Percentiles rank a stretch among this genome's conserved stretches.
These are phyloP conservation scores for Periconia sp. DNA, from an alignment of 2,329 filamentous ascomycete species.

Conservation along the genomic window DNA sequence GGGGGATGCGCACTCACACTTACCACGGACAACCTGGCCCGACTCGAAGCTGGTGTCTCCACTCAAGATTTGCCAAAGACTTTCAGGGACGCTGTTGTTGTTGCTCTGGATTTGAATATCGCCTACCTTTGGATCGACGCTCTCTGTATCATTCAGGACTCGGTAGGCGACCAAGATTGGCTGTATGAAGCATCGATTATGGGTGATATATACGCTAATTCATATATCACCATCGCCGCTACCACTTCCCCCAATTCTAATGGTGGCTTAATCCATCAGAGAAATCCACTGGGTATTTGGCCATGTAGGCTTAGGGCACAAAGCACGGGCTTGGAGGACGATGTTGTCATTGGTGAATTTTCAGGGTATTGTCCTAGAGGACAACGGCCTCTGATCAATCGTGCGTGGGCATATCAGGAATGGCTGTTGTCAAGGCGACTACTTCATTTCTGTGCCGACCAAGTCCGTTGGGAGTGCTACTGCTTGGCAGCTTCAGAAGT, in stretches of 20 bases:
- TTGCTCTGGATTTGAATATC: slow-evolving; percentile 7
- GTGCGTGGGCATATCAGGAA: slow-evolving; percentile 10
- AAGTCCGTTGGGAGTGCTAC: not conserved
- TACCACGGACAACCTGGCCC: too few relatives aligned
- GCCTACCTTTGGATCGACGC: slow-evolving; percentile 10
- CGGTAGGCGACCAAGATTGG: slow-evolving; percentile 2
- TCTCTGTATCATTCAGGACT: slow-evolving; percentile 10
- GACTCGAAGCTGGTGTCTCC: too few relatives aligned
- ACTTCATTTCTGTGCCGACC: slow-evolving; percentile 10
- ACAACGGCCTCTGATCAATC: too few relatives aligned
- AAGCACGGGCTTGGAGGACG: not conserved
- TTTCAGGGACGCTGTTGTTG: slow-evolving; percentile 7
- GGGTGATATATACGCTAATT: slow-evolving; percentile 11
- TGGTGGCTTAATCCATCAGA: not conserved
- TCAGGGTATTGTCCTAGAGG: not conserved
- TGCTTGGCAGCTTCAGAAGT: too few relatives aligned
- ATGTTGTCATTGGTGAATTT: not conserved
- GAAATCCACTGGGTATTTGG: not conserved
- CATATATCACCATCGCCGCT: slow-evolving; percentile 11
- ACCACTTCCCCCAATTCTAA: not conserved
- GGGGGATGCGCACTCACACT: too few relatives aligned
- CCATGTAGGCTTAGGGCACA: not conserved
- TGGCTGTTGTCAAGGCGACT: slow-evolving; percentile 11
- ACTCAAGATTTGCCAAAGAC: slow-evolving; percentile 1
- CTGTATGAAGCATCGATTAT: slow-evolving; percentile 7